These are phyloP conservation scores for Penicillium nucicola DNA, from an alignment of 495 filamentous ascomycete species.

Conservation along the genomic window DNA sequence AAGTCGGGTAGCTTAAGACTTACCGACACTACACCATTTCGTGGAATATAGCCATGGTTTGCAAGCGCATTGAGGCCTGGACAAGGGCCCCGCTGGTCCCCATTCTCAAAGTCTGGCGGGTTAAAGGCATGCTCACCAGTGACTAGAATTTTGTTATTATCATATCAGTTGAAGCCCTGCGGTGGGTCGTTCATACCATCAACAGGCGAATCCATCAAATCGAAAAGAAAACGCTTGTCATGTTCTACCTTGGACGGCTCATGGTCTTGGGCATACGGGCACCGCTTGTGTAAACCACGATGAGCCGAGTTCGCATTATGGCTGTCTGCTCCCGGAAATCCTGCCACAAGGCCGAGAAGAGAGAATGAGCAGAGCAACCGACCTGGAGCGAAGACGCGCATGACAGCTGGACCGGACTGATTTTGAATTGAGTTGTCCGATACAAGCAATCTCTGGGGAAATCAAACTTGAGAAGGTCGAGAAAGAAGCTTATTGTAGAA, in stretches of 20 bases:
- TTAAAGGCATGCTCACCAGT: conserved; percentile 39
- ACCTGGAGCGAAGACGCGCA: conserved; percentile 6
- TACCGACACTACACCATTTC: conserved; percentile 45
- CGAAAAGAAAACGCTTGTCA: conserved; percentile 27
- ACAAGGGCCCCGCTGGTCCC: conserved; percentile 47
- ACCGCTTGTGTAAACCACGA: conserved; percentile 18
- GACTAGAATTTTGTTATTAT: conserved; percentile 15
- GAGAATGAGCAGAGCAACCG: conserved; percentile 10
- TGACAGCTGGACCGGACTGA: not conserved
- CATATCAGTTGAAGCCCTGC: not conserved
- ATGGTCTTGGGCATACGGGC: conserved; percentile 20
- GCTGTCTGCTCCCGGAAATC: conserved; percentile 8
- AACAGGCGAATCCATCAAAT: conserved; percentile 22
- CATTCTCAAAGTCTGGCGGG: conserved; percentile 30
- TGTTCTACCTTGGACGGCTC: not conserved
- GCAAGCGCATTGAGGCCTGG: conserved; percentile 52
- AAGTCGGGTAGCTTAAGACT: not conserved
- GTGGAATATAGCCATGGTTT: conserved; percentile 54
- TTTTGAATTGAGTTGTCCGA: not conserved
- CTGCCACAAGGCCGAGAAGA: conserved; percentile 2
- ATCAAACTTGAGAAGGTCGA: too few species aligned
- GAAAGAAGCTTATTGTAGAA: not conserved
- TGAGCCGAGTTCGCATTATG: conserved; percentile 3
- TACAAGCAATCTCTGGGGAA: too few species aligned
- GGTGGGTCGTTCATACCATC: conserved; percentile 17